phyloP scores from a whole-genome alignment of 2,329 filamentous ascomycete species.

The Torrubiellomyces zombiae region DNA sequence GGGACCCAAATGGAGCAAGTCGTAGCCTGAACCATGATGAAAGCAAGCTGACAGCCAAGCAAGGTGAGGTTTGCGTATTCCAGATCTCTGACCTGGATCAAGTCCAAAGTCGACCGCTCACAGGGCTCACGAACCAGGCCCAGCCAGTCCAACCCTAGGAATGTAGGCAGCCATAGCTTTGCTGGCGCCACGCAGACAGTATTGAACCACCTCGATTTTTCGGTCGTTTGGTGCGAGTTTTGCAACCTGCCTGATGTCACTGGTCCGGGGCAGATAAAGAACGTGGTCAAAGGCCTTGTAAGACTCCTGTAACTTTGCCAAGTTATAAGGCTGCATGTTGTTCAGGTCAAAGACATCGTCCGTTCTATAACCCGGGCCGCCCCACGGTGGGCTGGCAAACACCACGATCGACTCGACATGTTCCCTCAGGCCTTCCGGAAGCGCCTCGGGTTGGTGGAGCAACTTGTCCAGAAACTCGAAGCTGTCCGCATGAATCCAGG shows the following conservation, averaged over 20 bases:
- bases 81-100: too few relatives aligned
- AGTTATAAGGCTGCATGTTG: conserved; percentile 76
- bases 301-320: conserved; percentile 43
- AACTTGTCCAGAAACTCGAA: conserved; percentile 51
- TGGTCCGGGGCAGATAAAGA: conserved; percentile 74
- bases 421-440: conserved; percentile 23
- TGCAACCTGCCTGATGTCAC: conserved; percentile 65
- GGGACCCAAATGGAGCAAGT: too few relatives aligned
- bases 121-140: too few relatives aligned
- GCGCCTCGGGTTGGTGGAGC: conserved; percentile 16
- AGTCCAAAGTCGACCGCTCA: too few relatives aligned
- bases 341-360: conserved; percentile 65
- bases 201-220: conserved; percentile 67
- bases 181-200: conserved; percentile 79
- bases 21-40: too few relatives aligned
- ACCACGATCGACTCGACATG: conserved; percentile 25
- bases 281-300: conserved; percentile 47
- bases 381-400: conserved; percentile 45
- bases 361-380: conserved; percentile 36
- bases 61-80: too few relatives aligned
- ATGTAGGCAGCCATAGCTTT: conserved; percentile 60
- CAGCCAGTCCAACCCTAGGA: conserved; percentile 19
- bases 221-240: conserved; percentile 28
- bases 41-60: too few relatives aligned
- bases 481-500: conserved; percentile 76